Evolutionary conservation across 345 rosid genomes (phyloP), one percentile per base, ranked within the genome.

Genomic region (Hibiscus mutabilis): DNA sequence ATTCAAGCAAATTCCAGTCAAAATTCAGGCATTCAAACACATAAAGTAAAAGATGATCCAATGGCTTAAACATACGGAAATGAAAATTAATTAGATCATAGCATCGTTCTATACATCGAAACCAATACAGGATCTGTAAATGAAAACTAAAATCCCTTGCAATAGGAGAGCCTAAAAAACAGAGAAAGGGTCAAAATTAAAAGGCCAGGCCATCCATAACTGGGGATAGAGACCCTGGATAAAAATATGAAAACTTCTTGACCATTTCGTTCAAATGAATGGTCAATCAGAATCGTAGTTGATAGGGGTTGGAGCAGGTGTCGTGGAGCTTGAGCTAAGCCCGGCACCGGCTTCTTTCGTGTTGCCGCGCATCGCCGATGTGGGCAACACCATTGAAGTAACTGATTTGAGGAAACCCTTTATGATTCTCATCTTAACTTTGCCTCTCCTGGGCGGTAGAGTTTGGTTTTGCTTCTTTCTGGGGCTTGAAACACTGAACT

Each of bases 231-330:
- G 2, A 27, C 2, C 3, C 31, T 40, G 13, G 14, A 22, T 55
- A 44, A 22, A 22, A 44, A 21, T 13, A 44, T 42, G 69, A 52
- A 44, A 22, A 22, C 13, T 25, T 25, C 6, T 5, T 52, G 12
- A 52, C 57, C 57, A 52, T 52, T 52, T 52, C n/a, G n/a, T n/a
- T n/a, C 10, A 16, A 7, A 16, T n/a, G 2, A 5, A 18, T 52
- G 21, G 6, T 52, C 22, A 22, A 5, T 65, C 69, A 0, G 69
- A 65, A 44, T 22, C 5, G 19, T 44, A 65, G 21, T 10, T 15
- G 44, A 19, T 44, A 6, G 69, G 69, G 13, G 69, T 65, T 21
- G 69, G 55, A 65, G 69, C 69, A 6, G 27, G 13, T 13, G 69
- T 22, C 6, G 68, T 63, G 10, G 68, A 64, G 18, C 11, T 64